Percentiles rank a stretch among this genome's conserved stretches.
Conservation (phyloP, 2,329 filamentous ascomycete genomes). For the Sporothrix brunneoviolacea region DNA sequence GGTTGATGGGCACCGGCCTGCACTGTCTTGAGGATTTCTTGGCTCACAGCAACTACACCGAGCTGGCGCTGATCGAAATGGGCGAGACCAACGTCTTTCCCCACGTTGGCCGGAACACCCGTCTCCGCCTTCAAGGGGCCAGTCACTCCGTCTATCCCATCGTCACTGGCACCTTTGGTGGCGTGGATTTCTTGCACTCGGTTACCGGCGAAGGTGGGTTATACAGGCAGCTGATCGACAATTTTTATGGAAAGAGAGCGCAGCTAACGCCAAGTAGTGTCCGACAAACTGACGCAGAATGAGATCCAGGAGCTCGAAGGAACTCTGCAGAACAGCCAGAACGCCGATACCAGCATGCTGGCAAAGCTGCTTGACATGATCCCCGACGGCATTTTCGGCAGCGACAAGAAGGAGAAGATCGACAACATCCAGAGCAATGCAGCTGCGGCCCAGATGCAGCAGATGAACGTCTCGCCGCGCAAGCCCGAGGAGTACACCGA, state of each 20-base stretch:
- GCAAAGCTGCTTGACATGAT: constrained; percentile 76
- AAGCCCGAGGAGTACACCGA: constrained; percentile 76
- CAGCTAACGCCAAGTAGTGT: constrained; percentile 44
- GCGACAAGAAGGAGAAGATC: constrained; percentile 66
- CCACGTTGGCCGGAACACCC: constrained; percentile 72
- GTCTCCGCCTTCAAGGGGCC: constrained; percentile 61
- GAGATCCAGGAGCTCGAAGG: constrained; percentile 85
- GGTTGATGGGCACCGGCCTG: constrained; percentile 77
- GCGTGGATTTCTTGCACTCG: constrained; percentile 88
- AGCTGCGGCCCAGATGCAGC: constrained; percentile 66
- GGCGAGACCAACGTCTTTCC: constrained; percentile 78
- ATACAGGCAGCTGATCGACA: not conserved
- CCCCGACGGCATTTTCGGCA: constrained; percentile 72
- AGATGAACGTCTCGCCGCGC: constrained; percentile 65
- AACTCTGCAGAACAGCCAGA: constrained; percentile 60
- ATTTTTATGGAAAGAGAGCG: not conserved
- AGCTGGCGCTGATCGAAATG: constrained; percentile 80
- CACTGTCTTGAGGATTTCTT: constrained; percentile 90
- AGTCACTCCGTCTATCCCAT: constrained; percentile 66
- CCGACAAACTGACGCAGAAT: constrained; percentile 84
- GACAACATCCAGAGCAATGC: constrained; percentile 75
- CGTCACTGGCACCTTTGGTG: constrained; percentile 88
- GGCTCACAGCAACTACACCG: constrained; percentile 88
- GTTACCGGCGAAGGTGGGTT: constrained; percentile 60
- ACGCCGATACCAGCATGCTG: constrained; percentile 65